Percentiles rank a stretch among this genome's conserved stretches.
Conservation (phyloP, 805 yeast species). For the Zygosaccharomyces lentus region DNA sequence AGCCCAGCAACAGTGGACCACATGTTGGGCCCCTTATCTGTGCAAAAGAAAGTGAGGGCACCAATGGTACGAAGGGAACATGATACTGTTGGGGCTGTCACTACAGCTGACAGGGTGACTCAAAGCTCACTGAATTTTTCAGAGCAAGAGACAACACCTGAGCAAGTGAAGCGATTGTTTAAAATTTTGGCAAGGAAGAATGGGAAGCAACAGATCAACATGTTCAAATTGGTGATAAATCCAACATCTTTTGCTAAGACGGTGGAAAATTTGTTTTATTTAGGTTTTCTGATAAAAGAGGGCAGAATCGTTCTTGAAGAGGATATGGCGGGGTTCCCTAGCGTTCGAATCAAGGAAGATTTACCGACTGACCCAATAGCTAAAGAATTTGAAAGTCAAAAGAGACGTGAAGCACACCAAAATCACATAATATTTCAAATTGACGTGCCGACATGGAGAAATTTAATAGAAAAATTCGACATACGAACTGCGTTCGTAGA, state of each 20-base stretch:
- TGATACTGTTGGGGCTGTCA: constrained; percentile 38
- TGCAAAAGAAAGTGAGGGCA: constrained; percentile 46
- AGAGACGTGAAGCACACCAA: constrained; percentile 30
- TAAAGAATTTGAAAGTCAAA: constrained; percentile 24
- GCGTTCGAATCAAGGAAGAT: constrained; percentile 35
- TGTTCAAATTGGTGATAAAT: constrained; percentile 66
- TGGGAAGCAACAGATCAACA: constrained; percentile 43
- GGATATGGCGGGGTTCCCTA: constrained; percentile 46
- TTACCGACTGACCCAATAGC: constrained; percentile 27
- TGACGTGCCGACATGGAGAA: constrained; percentile 63
- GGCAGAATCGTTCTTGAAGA: constrained; percentile 56
- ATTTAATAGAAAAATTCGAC: constrained; percentile 47
- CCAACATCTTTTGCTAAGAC: constrained; percentile 74
- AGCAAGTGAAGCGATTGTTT: constrained; percentile 55
- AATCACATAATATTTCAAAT: constrained; percentile 71
- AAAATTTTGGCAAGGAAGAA: constrained; percentile 36
- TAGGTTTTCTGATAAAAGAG: constrained; percentile 75
- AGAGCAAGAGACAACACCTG: constrained; percentile 59
- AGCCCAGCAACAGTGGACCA: constrained; percentile 49
- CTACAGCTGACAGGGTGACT: constrained; percentile 52
- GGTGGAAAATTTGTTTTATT: constrained; percentile 78
- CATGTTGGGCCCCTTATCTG: constrained; percentile 64
- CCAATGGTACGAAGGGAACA: constrained; percentile 36
- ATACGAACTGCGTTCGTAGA: constrained; percentile 52
- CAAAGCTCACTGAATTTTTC: constrained; percentile 48